Evolutionary conservation across 2,329 filamentous ascomycete species (phyloP), one percentile per base, ranked within the genome.

Genomic region (Calonectria pteridis): DNA sequence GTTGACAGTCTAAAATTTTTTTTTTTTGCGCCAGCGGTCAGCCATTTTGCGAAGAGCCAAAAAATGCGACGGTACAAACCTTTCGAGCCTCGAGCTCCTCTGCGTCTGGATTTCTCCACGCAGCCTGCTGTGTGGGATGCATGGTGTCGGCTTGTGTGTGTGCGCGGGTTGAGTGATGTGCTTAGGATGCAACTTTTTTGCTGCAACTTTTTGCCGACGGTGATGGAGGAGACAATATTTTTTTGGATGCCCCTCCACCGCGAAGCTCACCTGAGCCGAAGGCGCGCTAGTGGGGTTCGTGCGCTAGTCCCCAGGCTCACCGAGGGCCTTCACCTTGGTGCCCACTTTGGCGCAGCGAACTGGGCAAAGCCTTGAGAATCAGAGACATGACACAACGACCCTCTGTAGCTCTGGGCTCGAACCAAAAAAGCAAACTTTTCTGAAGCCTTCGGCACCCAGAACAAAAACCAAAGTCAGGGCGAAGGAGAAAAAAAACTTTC

Each of bases 1-100:
- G 79, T 93, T 92, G 81, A 99, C 93, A 79, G 94, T 93, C 94
- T 98, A 26, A 13, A 28, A n/a, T n/a, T 37, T 62, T 71, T 72
- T 59, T 62, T 64, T 31, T 26, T 37, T 20, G 46, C 35, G 29
- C 28, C 55, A 40, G 49, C 46, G 67, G 71, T 62, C 40, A 68
- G 37, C 33, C 28, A 46, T 13, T 4, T 23, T 46, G 43, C 14
- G 31, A 31, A 29, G 50, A 31, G 50, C 28, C 4, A 20, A 53
- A 46, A 28, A 23, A 50, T 62, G 80, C 35, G 49, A 62, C 58
- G 28, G 31, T n/a, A 53, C 85, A 76, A 84, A 92, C 92, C 84
- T 91, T 93, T 76, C 93, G 90, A 80, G 87, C 86, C 78, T 91
- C 88, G 69, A 91, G 84, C 84, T 93, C 91, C 76, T 90, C 91